Evolutionary conservation across 2,329 filamentous ascomycete genomes (phyloP).

Genomic region (Thyridium curvatum): DNA sequence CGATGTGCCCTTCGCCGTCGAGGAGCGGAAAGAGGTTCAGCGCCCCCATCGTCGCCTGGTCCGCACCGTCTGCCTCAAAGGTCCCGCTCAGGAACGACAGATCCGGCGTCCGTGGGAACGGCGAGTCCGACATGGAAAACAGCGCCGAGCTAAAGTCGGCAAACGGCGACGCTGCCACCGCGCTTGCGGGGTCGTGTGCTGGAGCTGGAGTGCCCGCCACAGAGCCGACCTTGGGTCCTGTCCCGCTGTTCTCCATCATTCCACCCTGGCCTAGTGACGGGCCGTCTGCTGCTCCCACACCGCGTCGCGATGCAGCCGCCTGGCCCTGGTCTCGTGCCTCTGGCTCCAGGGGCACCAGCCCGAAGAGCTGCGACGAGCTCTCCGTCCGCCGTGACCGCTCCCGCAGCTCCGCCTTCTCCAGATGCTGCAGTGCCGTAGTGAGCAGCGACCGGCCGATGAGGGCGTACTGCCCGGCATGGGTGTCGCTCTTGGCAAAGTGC

Average conservation of each 20-base stretch:
- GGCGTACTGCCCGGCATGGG: constrained; percentile 45
- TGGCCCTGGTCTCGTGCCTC: too few relatives aligned
- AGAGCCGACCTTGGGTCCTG: too few relatives aligned
- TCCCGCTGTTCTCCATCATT: too few relatives aligned
- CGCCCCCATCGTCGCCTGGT: constrained; percentile 30
- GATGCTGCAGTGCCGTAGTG: constrained; percentile 34
- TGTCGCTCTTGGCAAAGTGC: constrained; percentile 40
- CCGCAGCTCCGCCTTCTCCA: constrained; percentile 39
- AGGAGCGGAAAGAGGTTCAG: constrained; percentile 45
- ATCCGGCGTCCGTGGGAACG: constrained; percentile 32
- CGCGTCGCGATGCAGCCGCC: too few relatives aligned
- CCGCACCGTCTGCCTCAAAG: constrained; percentile 27
- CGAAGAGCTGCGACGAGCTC: constrained; percentile 45
- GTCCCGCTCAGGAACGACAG: constrained; percentile 29
- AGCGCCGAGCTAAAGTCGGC: constrained; percentile 30
- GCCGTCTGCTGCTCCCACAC: too few relatives aligned
- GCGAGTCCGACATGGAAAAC: constrained; percentile 13
- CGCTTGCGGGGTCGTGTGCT: constrained; percentile 10
- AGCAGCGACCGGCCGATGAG: constrained; percentile 46
- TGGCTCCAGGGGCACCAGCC: constrained; percentile 31
- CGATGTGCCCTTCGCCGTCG: constrained; percentile 46
- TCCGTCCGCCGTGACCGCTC: constrained; percentile 41
- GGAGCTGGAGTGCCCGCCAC: too few relatives aligned
- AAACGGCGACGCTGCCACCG: constrained; percentile 21
- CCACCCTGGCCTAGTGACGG: too few relatives aligned